Conservation (phyloP, 345 rosid species). For the Cardiospermum halicacabum region DNA sequence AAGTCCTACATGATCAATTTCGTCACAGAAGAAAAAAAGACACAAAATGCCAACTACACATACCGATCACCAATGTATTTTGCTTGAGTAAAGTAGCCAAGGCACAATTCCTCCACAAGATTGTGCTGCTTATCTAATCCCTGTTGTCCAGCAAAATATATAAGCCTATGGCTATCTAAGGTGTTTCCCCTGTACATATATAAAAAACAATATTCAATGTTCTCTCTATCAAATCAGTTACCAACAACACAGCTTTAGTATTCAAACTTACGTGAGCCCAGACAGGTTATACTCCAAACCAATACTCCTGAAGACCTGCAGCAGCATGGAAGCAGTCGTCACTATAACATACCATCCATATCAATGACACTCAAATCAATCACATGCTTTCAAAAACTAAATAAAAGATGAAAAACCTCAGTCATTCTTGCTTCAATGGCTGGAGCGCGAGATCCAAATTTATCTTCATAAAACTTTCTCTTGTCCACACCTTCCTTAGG, state of each 20-base stretch:
- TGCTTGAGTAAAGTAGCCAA: conserved; percentile 88
- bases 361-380: conserved; percentile 4
- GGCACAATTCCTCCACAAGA: conserved; percentile 73
- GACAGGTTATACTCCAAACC: conserved; percentile 72
- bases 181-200: conserved; percentile 62
- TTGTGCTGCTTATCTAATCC: conserved; percentile 64
- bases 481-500: conserved; percentile 85
- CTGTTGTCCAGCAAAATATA: conserved; percentile 59
- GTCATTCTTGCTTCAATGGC: conserved; percentile 50
- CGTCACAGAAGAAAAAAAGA: not conserved
- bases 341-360: conserved; percentile 3
- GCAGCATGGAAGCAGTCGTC: not conserved
- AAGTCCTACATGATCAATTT: not conserved
- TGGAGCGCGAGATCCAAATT: conserved; percentile 57
- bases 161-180: conserved; percentile 86
- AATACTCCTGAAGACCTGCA: conserved; percentile 63
- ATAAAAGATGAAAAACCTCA: conserved; percentile 45
- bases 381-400: not conserved
- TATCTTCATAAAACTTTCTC: conserved; percentile 50
- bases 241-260: not conserved
- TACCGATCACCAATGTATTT: conserved; percentile 80
- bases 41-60: not conserved
- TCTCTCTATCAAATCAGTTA: not conserved
- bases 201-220: conserved; percentile 8
- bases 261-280: conserved; percentile 75